Base-by-base conservation (phyloP, 331 rosid genomes). In the Rosa hybrid region DNA sequence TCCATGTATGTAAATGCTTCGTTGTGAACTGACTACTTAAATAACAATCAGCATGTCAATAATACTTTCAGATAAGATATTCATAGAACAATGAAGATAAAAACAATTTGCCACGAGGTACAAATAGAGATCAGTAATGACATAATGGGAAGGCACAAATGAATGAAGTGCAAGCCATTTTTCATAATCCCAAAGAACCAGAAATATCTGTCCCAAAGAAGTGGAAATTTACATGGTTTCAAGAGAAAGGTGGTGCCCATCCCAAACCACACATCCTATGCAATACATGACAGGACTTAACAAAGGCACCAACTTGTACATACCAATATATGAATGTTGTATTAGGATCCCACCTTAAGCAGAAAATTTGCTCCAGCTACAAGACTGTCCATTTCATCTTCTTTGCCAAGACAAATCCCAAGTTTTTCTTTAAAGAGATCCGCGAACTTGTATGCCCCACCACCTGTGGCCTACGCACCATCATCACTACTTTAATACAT, bases 1-100 rank as follows among this genome's bases (percentile, higher is more conserved):
- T 87, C 89, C 80, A 82, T 83, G 85, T 91, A 95, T 68, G 93
- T 89, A 86, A 81, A 93, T 51, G 98, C 97, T 88, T 93, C 98
- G 53, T 83, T 88, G 76, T 86, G 90, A 59, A 91, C 96, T 72
- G 89, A 94, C 99, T 96, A 79, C 83, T 63, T 74, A 83, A 84
- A 80, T 68, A 76, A 80, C 51, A 84, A 59, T n/a, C n/a, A 83
- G 39, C 76, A 63, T 39, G 51, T 72, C 62, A 81, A 39, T 77
- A 57, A 78, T 76, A 80, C 50, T 53, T 25, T 72, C 70, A 49
- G 79, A 41, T 68, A 42, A 80, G 80, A 77, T 65, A 54, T 25
- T 17, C 65, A 30, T 53, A 30, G 13, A 6, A 21, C 13, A 20
- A 50, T 77, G 30, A 17, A 45, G 16, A 76, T 34, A 34, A 20